These are phyloP conservation scores for Eragrostis nindensis DNA, from an alignment of 176 grass and related monocot species.

Conservation along the genomic window DNA sequence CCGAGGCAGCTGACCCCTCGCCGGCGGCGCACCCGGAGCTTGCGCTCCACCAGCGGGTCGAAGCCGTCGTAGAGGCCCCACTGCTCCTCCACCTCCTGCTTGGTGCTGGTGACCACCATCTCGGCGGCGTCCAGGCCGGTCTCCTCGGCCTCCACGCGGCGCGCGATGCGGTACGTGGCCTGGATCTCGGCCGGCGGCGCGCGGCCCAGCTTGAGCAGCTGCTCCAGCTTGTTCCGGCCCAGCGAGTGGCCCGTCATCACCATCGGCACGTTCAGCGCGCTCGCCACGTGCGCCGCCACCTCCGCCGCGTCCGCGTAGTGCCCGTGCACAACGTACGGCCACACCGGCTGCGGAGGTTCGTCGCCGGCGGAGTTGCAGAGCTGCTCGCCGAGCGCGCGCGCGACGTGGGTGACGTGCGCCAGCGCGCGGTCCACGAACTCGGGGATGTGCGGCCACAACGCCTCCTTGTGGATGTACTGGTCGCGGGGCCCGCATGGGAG, in stretches of 20 bases:
- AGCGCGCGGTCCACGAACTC: constrained; percentile 98
- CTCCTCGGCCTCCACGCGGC: constrained; percentile 88
- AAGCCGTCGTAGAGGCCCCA: constrained; percentile 96
- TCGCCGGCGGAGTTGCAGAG: not conserved
- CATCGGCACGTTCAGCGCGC: constrained; percentile 79
- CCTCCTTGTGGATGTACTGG: constrained; percentile 85
- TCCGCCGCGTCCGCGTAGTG: constrained; percentile 96
- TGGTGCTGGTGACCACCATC: constrained; percentile 90
- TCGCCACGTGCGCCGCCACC: constrained; percentile 68
- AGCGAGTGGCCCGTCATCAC: constrained; percentile 96
- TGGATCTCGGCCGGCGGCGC: constrained; percentile 69
- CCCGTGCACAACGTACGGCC: constrained; percentile 89
- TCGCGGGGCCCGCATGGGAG: constrained; percentile 85
- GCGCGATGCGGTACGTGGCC: constrained; percentile 67
- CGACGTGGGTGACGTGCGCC: constrained; percentile 78
- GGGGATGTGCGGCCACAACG: constrained; percentile 84
- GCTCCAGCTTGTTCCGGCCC: constrained; percentile 97
- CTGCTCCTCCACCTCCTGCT: constrained; percentile 97
- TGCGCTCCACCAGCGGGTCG: constrained; percentile 73
- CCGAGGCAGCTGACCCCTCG: constrained; percentile 81
- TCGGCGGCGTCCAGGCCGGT: constrained; percentile 70
- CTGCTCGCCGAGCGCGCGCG: constrained; percentile 70
- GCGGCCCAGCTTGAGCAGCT: constrained; percentile 72
- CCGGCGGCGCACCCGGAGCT: constrained; percentile 71
- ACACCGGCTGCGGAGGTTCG: constrained; percentile 28